These are phyloP conservation scores for Quercus variabilis DNA, from an alignment of 306 rosid genomes.

Conservation along the genomic window DNA sequence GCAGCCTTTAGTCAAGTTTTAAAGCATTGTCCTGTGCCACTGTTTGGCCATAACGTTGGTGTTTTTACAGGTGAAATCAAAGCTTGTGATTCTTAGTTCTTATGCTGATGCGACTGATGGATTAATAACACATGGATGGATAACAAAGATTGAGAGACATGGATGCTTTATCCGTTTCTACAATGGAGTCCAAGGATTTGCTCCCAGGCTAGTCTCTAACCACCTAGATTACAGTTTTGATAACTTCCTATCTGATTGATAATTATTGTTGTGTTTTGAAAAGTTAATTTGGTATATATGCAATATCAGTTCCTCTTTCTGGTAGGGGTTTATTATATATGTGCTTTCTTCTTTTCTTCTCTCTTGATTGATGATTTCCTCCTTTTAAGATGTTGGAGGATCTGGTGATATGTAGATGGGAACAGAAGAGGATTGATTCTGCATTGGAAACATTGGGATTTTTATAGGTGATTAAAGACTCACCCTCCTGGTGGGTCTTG, in stretches of 20 bases:
- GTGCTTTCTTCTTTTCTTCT: not conserved
- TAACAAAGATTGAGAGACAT: constrained; percentile 80
- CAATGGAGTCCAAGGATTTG: constrained; percentile 94
- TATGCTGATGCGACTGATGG: constrained; percentile 75
- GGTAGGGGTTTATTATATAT: not conserved
- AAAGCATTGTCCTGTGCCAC: not conserved
- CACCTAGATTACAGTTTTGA: constrained; percentile 14
- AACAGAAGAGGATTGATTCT: too few relatives aligned
- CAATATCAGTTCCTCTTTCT: not conserved
- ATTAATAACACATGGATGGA: constrained; percentile 94
- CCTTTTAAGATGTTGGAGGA: not conserved
- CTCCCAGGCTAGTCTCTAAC: constrained; percentile 66
- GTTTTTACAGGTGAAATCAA: constrained; percentile 76
- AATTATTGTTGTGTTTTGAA: not conserved
- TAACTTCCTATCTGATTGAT: not conserved
- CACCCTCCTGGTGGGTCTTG: too few relatives aligned
- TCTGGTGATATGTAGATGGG: not conserved
- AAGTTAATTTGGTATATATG: not conserved
- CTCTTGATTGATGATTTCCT: not conserved
- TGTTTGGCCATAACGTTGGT: not conserved
- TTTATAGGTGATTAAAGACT: too few relatives aligned
- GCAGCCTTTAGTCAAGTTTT: not conserved
- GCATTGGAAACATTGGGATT: too few relatives aligned
- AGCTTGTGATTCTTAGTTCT: constrained; percentile 73
- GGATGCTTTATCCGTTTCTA: constrained; percentile 92